Base-by-base conservation (phyloP, 2,329 filamentous ascomycete species). In the Colletotrichum sp. region DNA sequence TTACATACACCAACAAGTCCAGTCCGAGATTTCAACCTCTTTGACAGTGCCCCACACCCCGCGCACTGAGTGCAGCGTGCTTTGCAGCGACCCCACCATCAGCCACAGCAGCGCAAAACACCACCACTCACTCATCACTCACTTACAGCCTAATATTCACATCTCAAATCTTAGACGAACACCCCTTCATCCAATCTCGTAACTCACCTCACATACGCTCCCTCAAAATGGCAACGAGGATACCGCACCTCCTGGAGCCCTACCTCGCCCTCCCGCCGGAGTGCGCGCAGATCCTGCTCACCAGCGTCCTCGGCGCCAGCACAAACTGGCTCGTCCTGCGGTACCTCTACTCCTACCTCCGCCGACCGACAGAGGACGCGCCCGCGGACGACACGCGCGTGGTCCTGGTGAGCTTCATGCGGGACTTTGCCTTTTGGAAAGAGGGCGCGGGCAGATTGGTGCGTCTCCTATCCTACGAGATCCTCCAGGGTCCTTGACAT, bases 401-500 rank as follows among this genome's bases (percentile, higher is more conserved):
- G 1, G 88, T 98, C 4, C 87, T 98, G 4, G 92, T 97, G 73
- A 97, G 94, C 85, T 98, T 97, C 84, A 86, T 98, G 84, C 90
- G 95, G 75, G 94, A 96, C 79, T 90, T 90, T 77, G 86, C 90
- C 2, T 97, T 98, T 81, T 98, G 96, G 95, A 92, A 87, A 77
- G 90, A 93, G 4, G 93, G 94, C 65, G 90, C 89, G 3, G 89
- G 91, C 69, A 93, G 93, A 83, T 84, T 95, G 81, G 94, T 95
- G 2, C 24, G 36, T 63, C 62, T 30, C 56, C 62, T 59, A 28
- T 21, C 18, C 56, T n/a, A 0, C 3, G 2, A n/a, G 0, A 10
- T 43, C 2, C 38, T 5, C 0, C 36, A 43, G 16, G 1, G 2
- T 18, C 8, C 0, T 9, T 43, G 4, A 10, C 0, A 43, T n/a